Evolutionary conservation across 495 filamentous ascomycete genomes (phyloP).

Genomic region (Saxophila tyrrhenica): DNA sequence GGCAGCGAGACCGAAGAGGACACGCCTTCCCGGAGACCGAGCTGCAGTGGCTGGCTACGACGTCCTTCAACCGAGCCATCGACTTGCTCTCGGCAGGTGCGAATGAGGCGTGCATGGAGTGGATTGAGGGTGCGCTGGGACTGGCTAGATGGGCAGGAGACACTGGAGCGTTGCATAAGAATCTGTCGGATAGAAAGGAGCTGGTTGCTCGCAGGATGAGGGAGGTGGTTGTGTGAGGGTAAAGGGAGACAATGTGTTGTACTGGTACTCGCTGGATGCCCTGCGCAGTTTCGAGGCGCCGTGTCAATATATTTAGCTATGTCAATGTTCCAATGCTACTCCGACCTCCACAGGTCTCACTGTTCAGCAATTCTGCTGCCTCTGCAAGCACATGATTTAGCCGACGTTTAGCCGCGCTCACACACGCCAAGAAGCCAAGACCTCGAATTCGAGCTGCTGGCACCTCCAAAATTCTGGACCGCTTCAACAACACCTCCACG

Average conservation of each 20-base stretch:
- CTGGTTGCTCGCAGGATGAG: conserved; percentile 3
- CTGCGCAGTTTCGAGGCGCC: no score
- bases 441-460: not conserved
- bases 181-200: conserved; percentile 6
- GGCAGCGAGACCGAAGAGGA: not conserved
- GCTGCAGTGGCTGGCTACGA: conserved; percentile 64
- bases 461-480: not conserved
- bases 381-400: no score
- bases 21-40: conserved; percentile 56
- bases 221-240: not conserved
- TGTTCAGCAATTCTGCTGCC: no score
- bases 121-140: conserved; percentile 15
- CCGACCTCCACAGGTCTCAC: no score
- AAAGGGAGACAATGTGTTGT: not conserved
- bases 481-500: not conserved
- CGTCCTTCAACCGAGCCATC: conserved; percentile 63
- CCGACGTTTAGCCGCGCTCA: no score
- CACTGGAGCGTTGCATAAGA: conserved; percentile 14
- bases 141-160: conserved; percentile 15
- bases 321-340: no score
- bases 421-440: not conserved
- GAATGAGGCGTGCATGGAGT: conserved; percentile 31
- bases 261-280: no score
- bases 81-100: conserved; percentile 53
- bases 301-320: no score